phyloP scores from a whole-genome alignment of 805 yeast species.

The Brettanomyces nanus region DNA sequence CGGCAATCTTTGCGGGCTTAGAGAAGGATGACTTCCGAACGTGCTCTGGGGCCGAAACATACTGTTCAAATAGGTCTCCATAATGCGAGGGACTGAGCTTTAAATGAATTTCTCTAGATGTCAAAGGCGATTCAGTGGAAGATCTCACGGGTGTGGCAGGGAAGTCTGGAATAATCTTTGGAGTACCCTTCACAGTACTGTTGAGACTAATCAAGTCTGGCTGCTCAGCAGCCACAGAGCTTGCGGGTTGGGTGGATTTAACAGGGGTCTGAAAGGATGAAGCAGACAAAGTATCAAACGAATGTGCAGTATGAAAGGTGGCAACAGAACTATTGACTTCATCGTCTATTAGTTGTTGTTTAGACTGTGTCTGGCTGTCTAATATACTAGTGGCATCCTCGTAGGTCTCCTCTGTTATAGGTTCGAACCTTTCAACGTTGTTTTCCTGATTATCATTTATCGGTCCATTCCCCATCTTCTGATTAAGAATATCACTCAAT shows the following conservation, averaged over 20 bases:
- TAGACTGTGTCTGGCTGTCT: not conserved
- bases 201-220: conserved; percentile 24
- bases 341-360: not conserved
- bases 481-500: conserved; percentile 24
- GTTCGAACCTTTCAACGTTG: conserved; percentile 6
- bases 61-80: not conserved
- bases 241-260: not conserved
- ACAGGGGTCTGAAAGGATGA: too few relatives aligned
- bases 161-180: not conserved
- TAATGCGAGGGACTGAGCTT: not conserved
- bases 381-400: not conserved
- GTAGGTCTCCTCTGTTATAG: conserved; percentile 12
- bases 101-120: not conserved
- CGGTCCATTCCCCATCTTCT: too few relatives aligned
- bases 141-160: not conserved
- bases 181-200: conserved; percentile 14
- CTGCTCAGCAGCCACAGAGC: conserved; percentile 5
- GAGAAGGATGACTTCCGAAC: too few relatives aligned
- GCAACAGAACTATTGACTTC: conserved; percentile 18
- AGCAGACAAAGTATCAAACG: not conserved
- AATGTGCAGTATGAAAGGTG: conserved; percentile 16
- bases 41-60: not conserved
- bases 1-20: not conserved
- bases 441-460: too few relatives aligned
- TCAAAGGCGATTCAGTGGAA: not conserved